Conservation (phyloP, 805 yeast genomes). For the Yarrowia divulgata region DNA sequence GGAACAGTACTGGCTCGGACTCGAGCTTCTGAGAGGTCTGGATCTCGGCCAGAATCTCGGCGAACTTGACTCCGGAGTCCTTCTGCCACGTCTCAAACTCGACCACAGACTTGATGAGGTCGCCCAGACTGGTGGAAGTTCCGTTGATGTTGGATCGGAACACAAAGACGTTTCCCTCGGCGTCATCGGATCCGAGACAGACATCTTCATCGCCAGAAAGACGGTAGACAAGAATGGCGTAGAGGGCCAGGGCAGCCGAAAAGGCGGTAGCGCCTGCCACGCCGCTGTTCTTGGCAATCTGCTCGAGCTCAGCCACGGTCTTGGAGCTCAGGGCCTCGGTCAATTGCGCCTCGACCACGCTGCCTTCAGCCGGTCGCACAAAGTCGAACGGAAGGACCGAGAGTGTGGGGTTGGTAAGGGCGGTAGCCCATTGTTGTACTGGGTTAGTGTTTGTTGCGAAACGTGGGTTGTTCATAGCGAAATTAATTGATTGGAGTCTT, state of each 20-base stretch:
- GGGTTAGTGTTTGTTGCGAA: not conserved
- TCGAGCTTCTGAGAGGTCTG: slow-evolving; percentile 60
- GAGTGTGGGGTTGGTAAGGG: slow-evolving; percentile 79
- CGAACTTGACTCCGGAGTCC: slow-evolving; percentile 56
- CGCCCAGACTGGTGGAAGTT: slow-evolving; percentile 53
- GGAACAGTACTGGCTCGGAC: slow-evolving; percentile 67
- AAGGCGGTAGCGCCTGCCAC: slow-evolving; percentile 52
- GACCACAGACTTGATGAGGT: slow-evolving; percentile 58
- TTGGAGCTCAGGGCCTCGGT: slow-evolving; percentile 41
- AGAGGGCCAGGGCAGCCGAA: slow-evolving; percentile 65
- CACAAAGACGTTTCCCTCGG: slow-evolving; percentile 59
- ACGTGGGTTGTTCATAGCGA: too few species aligned
- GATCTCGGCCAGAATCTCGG: slow-evolving; percentile 62
- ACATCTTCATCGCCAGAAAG: slow-evolving; percentile 95
- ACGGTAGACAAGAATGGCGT: slow-evolving; percentile 74
- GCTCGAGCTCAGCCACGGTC: slow-evolving; percentile 15
- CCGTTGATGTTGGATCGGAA: slow-evolving; percentile 63
- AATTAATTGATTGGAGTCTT: too few species aligned
- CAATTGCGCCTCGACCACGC: slow-evolving; percentile 67
- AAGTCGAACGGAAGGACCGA: slow-evolving; percentile 90
- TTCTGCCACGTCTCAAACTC: slow-evolving; percentile 48
- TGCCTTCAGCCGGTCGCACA: slow-evolving; percentile 74
- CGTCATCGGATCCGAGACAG: slow-evolving; percentile 74
- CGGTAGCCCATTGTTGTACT: slow-evolving; percentile 64
- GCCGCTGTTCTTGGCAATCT: slow-evolving; percentile 42